Percentiles rank a stretch among this genome's conserved stretches.
Evolutionary conservation across 2,329 filamentous ascomycete genomes (phyloP).

Genomic region (Paradendryphiella salina): DNA sequence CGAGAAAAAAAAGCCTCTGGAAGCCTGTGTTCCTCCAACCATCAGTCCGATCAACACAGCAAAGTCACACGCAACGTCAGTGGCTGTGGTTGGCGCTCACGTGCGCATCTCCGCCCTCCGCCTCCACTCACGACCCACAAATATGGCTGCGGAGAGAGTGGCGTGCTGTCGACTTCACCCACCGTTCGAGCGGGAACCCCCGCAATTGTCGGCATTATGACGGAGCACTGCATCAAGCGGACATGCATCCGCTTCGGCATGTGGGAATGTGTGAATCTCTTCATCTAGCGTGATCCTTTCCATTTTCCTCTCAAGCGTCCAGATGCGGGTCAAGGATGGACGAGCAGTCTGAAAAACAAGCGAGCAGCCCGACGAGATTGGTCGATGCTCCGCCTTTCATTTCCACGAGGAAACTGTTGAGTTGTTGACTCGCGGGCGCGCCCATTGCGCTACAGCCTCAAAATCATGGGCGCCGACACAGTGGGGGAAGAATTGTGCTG

Average conservation of each 20-base stretch:
- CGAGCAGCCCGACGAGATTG: slow-evolving; percentile 14
- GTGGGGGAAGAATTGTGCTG: not conserved
- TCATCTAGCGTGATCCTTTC: slow-evolving; percentile 1
- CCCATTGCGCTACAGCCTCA: slow-evolving; percentile 19
- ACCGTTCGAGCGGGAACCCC: slow-evolving; percentile 20
- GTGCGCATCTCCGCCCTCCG: slow-evolving; percentile 14
- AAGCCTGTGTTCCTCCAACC: slow-evolving; percentile 3
- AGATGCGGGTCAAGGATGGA: slow-evolving; percentile 2
- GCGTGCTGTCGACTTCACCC: slow-evolving; percentile 16
- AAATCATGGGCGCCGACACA: slow-evolving; percentile 3
- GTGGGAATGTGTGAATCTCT: not conserved
- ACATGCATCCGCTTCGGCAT: slow-evolving; percentile 14
- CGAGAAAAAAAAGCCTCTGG: not conserved
- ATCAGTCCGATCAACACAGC: slow-evolving; percentile 7
- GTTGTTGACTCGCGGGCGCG: slow-evolving; percentile 29
- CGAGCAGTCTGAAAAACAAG: slow-evolving; percentile 6
- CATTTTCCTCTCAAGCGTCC: not conserved
- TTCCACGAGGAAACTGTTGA: slow-evolving; percentile 31
- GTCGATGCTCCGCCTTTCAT: slow-evolving; percentile 28
- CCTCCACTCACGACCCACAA: slow-evolving; percentile 18
- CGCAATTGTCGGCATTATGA: slow-evolving; percentile 24
- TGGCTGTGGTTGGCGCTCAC: slow-evolving; percentile 2
- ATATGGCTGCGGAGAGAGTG: slow-evolving; percentile 14
- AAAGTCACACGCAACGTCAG: slow-evolving; percentile 2
- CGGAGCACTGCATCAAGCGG: slow-evolving; percentile 19